These are phyloP conservation scores for Cutaneotrichosporon daszewskae DNA, from an alignment of 1,284 basidiomycete genomes.

Conservation along the genomic window DNA sequence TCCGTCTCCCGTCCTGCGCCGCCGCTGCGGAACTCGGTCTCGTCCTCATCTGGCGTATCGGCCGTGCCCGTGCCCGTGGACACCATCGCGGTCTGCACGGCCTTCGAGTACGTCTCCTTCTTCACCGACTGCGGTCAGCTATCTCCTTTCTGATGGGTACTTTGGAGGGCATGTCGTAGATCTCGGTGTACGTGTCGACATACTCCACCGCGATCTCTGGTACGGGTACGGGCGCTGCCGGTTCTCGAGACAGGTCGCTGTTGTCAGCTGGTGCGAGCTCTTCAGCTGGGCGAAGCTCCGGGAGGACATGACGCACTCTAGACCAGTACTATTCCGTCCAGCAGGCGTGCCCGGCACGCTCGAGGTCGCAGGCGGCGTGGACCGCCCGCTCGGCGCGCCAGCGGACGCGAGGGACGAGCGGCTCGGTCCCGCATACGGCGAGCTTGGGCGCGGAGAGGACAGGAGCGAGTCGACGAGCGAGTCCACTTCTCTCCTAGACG, in stretches of 20 bases:
- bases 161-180: conserved; percentile 83
- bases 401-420: background rate
- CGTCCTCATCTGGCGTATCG: conserved; percentile 27
- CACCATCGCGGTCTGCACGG: conserved; percentile 69
- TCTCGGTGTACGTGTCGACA: conserved; percentile 76
- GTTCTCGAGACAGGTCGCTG: too few relatives aligned
- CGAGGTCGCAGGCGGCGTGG: conserved; percentile 50
- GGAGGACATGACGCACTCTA: conserved; percentile 4
- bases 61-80: conserved; percentile 27
- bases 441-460: conserved; percentile 35
- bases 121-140: conserved; percentile 8
- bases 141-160: conserved; percentile 46
- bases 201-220: conserved; percentile 54
- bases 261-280: background rate
- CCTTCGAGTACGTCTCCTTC: conserved; percentile 73
- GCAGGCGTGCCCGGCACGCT: conserved; percentile 66
- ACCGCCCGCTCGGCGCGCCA: background rate
- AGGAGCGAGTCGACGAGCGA: conserved; percentile 61
- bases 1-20: conserved; percentile 54
- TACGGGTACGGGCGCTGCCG: too few relatives aligned
- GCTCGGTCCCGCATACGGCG: conserved; percentile 6
- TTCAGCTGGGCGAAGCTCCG: too few relatives aligned
- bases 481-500: conserved; percentile 56
- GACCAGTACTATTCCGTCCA: conserved; percentile 25
- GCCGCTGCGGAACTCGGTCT: conserved; percentile 49